These are phyloP conservation scores for Hypoxylon sp. DNA, from an alignment of 2,329 filamentous ascomycete species.

Conservation along the genomic window DNA sequence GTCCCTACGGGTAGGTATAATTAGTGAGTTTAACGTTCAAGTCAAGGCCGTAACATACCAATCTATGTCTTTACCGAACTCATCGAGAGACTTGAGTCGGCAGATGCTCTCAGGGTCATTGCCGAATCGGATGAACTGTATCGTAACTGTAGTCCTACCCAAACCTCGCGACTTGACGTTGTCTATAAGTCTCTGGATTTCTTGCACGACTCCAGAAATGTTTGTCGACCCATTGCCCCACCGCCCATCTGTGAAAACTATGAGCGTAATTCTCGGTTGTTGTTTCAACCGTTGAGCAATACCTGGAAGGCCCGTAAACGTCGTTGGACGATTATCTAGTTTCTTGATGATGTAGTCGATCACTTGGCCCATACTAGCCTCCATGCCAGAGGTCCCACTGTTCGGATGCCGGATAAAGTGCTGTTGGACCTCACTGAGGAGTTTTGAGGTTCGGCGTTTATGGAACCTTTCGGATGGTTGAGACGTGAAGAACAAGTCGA, in stretches of 20 bases:
- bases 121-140: constrained; percentile 28
- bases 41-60: background rate
- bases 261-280: constrained; percentile 16
- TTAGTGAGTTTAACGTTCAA: background rate
- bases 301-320: background rate
- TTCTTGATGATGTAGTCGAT: constrained; percentile 6
- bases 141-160: constrained; percentile 12
- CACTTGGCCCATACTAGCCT: constrained; percentile 1
- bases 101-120: constrained; percentile 5
- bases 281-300: background rate
- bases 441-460: constrained; percentile 3
- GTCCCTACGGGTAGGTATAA: constrained; percentile 6
- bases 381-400: constrained; percentile 1
- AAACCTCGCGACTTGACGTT: background rate
- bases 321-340: background rate
- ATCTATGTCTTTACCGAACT: constrained; percentile 11
- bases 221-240: constrained; percentile 6
- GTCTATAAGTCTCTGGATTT: constrained; percentile 3
- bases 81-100: constrained; percentile 8
- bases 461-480: constrained; percentile 6
- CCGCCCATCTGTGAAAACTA: constrained; percentile 21
- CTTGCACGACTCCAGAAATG: background rate
- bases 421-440: constrained; percentile 1
- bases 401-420: background rate
- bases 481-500: constrained; percentile 25